Evolutionary conservation across 306 rosid genomes (phyloP).

Genomic region (Vigna reflexopilosa): DNA sequence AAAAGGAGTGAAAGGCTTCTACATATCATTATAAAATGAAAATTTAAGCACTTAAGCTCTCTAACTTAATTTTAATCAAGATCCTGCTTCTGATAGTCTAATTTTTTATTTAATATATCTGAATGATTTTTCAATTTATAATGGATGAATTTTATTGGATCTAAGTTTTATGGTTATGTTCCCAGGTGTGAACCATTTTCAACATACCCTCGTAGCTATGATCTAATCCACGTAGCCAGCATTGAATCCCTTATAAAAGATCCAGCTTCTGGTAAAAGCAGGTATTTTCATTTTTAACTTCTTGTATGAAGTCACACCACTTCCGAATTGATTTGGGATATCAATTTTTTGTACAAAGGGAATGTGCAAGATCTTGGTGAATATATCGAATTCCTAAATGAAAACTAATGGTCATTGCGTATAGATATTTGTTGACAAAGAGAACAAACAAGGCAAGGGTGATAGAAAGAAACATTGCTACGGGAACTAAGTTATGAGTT

Average conservation of each 20-base stretch:
- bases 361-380: not conserved
- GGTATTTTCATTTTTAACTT: conserved; percentile 54
- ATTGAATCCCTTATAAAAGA: conserved; percentile 79
- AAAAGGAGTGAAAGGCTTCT: not conserved
- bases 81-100: conserved; percentile 19
- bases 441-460: not conserved
- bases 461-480: not conserved
- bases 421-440: conserved; percentile 1
- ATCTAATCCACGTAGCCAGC: conserved; percentile 79
- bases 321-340: conserved; percentile 10
- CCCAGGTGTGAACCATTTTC: conserved; percentile 98
- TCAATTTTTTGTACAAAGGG: not conserved
- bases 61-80: not conserved
- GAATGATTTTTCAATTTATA: conserved; percentile 12
- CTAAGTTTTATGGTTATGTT: conserved; percentile 49
- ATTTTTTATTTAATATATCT: conserved; percentile 5
- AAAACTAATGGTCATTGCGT: not conserved
- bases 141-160: conserved; percentile 35
- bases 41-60: conserved; percentile 5
- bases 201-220: conserved; percentile 93
- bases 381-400: not conserved
- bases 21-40: not conserved
- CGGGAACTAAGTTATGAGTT: not conserved
- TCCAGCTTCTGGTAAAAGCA: conserved; percentile 70
- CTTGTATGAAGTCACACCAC: not conserved